Evolutionary conservation across 352 stramenopile species (phyloP), one percentile per base, ranked within the genome.

Genomic region (Globisporangium solare): DNA sequence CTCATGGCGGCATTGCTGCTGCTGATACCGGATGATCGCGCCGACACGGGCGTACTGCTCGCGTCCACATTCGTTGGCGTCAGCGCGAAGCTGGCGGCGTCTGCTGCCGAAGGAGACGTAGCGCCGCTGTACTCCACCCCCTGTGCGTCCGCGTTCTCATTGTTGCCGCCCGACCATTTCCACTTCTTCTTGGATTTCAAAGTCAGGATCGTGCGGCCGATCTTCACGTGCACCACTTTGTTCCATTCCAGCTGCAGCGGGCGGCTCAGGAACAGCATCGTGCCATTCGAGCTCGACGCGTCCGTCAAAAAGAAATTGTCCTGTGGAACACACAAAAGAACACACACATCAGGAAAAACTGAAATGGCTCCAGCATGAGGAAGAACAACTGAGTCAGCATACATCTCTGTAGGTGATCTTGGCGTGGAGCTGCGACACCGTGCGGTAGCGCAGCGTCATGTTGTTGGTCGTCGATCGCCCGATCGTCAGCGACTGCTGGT

Each of bases 121-220:
- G 15, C 51, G 13, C 21, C 40, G 12, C 45, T 20, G 10, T 51
- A 52, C 20, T 64, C 58, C 11, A 45, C 21, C 18, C 73, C 68
- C 35, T 71, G 70, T 1, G 67, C 64, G 10, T 72, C 63, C 27
- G 39, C 58, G 35, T 75, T 67, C n/a, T 78, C 70, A 8, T 67
- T 72, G 40, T 66, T 61, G 15, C 73, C 72, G 22, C 76, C 76
- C 11, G 67, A 71, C 81, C 81, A 93, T 71, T 87, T 86, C 81
- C 81, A 92, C 17, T 82, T 79, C 58, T 90, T 91, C 66, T 93
- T 93, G 2, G 83, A 83, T 54, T 88, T 90, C 24, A 93, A 71
- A 15, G 83, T 92, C 27, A 93, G 61, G 42, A 93, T 92, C 24
- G 83, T 93, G 56, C 83, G 81, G 7, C 83, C 83, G 22, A 93